phyloP scores from a whole-genome alignment of 192 early-diverging fungal genomes.

The Spizellomyces punctatus region DNA sequence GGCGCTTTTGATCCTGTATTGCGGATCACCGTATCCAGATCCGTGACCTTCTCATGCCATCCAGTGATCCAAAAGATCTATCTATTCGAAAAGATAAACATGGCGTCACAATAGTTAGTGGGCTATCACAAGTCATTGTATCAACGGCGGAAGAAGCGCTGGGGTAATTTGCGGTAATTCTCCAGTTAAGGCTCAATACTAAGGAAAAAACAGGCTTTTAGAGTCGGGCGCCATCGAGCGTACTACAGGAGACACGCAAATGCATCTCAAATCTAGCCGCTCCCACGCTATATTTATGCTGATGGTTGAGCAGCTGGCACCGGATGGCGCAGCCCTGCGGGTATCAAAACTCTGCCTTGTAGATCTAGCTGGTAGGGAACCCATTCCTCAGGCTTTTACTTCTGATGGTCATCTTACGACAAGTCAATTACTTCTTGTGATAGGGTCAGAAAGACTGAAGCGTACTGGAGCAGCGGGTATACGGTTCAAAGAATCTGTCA shows the following conservation, averaged over 20 bases:
- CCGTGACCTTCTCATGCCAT: conserved; percentile 48
- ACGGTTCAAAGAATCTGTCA: conserved; percentile 56
- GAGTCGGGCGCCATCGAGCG: conserved; percentile 43
- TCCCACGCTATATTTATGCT: conserved; percentile 57
- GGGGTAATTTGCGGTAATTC: conserved; percentile 3
- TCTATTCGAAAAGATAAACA: conserved; percentile 48
- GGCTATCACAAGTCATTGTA: conserved; percentile 42
- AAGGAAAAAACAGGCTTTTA: conserved; percentile 10
- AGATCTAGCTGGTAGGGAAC: conserved; percentile 73
- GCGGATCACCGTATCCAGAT: conserved; percentile 9
- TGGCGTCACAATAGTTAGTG: conserved; percentile 46
- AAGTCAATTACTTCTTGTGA: neutral
- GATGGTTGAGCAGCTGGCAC: conserved; percentile 37
- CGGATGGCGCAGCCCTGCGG: conserved; percentile 8
- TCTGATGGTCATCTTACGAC: neutral
- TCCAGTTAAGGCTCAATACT: too few relatives aligned
- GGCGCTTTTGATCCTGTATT: too few relatives aligned
- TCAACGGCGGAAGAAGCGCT: conserved; percentile 30
- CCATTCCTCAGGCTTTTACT: neutral
- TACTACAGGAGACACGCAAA: conserved; percentile 54
- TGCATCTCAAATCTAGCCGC: conserved; percentile 48
- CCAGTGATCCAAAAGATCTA: conserved; percentile 40
- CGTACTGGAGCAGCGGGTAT: conserved; percentile 67
- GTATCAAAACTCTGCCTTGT: conserved; percentile 72
- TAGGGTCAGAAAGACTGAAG: conserved; percentile 78